Evolutionary conservation across 1,284 basidiomycete species (phyloP), one percentile per base, ranked within the genome.

Genomic region (Naganishia cerealis): DNA sequence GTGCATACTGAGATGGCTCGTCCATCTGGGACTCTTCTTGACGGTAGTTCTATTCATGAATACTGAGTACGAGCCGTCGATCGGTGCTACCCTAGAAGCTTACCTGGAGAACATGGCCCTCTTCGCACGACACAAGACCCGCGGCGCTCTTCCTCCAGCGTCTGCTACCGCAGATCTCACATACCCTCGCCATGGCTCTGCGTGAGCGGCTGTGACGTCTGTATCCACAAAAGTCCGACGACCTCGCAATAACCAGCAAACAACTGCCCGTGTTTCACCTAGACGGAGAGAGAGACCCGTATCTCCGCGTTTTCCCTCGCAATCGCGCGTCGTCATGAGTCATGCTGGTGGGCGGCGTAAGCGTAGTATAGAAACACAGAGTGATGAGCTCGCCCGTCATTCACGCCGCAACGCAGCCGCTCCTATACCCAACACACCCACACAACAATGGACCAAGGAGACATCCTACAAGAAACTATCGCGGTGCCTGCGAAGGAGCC

Each of bases 401-500:
- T 53, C 46, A 24, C 33, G 33, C 48, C 36, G 15, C 29, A 33
- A 15, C 36, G 5, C 9, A 8, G 24, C n/a, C 10, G 29, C 26
- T 46, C 21, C 40, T 33, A 18, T 33, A 43, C 42, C 40, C 33
- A 1, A 33, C n/a, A 53, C n/a, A 10, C 4, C 4, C 59, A 15
- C 33, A 39, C n/a, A 12, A 62, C 50, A 50, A 52, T 50, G 26
- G 57, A 58, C 59, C 18, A 62, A 52, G 59, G 52, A 2, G 18
- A 62, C 21, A 62, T 62, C 15, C 59, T 46, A 0, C 52, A 59
- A n/a, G 58, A 59, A 40, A 74, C 76, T 52, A 79, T 83, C 73
- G 72, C 75, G 57, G 82, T 83, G 63, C 75, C 78, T 16, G 79
- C 82, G 8, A 77, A 76, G 67, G 82, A 83, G 70, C 82, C 82